Conservation (phyloP, 371 early-diverging fungal species). For the Batkoa obscura region DNA sequence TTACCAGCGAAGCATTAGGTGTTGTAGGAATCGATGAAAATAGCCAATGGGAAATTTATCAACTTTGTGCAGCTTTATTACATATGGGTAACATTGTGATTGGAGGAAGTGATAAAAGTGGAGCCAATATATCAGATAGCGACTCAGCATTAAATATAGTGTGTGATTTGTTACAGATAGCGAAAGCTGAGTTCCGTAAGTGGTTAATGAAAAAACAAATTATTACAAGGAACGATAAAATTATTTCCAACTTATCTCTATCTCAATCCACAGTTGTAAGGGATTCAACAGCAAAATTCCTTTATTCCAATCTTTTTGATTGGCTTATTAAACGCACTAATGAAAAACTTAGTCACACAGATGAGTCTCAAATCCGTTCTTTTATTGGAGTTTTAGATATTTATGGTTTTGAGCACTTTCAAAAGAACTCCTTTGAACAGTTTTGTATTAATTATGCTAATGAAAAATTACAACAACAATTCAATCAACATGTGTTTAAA, state of each 20-base stretch:
- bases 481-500: conserved; percentile 84
- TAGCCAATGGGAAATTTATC: conserved; percentile 79
- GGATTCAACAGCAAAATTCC: conserved; percentile 86
- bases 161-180: conserved; percentile 50
- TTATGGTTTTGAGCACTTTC: conserved; percentile 93
- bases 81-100: conserved; percentile 86
- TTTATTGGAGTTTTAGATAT: conserved; percentile 96
- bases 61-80: conserved; percentile 69
- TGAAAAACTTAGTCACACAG: conserved; percentile 46
- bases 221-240: conserved; percentile 66
- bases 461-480: conserved; percentile 95
- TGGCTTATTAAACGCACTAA: conserved; percentile 81
- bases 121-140: conserved; percentile 43
- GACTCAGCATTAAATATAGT: conserved; percentile 47
- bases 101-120: conserved; percentile 40
- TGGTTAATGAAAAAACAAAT: conserved; percentile 83
- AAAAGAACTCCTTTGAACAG: conserved; percentile 98
- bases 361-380: conserved; percentile 20
- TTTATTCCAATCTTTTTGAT: conserved; percentile 84
- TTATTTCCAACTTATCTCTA: conserved; percentile 48
- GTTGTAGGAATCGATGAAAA: conserved; percentile 67
- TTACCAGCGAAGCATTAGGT: conserved; percentile 66
- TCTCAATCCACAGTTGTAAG: conserved; percentile 61
- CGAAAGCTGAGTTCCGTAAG: conserved; percentile 53
- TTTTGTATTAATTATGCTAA: conserved; percentile 98